Conservation (phyloP, 768 basidiomycete species). For the Amanita phalloides region DNA sequence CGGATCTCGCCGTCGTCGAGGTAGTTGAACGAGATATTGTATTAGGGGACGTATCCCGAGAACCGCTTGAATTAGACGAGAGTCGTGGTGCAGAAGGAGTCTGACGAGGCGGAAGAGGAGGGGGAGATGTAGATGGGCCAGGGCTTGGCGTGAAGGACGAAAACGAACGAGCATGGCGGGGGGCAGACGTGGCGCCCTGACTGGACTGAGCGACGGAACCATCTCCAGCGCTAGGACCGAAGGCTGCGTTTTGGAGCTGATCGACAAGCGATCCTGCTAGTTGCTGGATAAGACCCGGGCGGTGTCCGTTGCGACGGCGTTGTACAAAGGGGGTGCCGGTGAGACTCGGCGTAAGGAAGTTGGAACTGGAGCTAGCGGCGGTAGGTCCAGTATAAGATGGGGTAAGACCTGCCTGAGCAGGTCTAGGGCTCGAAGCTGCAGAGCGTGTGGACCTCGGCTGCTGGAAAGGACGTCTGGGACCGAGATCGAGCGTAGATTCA, state of each 20-base stretch:
- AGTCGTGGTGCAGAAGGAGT: background rate
- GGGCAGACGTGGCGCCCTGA: background rate
- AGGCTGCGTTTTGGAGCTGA: background rate
- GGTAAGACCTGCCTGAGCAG: background rate
- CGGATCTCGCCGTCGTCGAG: background rate
- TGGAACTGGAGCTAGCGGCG: background rate
- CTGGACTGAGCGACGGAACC: background rate
- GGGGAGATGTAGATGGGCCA: background rate
- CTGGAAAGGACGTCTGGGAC: slow-evolving; percentile 58
- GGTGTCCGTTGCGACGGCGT: background rate
- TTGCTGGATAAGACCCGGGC: background rate
- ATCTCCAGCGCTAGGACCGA: too few relatives aligned
- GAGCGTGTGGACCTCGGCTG: slow-evolving; percentile 4
- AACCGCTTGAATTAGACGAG: background rate
- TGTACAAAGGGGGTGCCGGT: background rate
- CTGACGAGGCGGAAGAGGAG: background rate
- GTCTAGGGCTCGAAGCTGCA: background rate
- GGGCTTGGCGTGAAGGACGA: background rate
- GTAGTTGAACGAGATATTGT: background rate
- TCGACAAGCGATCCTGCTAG: background rate
- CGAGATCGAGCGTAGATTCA: slow-evolving; percentile 52
- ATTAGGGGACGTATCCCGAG: background rate
- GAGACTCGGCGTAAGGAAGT: background rate
- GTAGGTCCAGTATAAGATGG: background rate
- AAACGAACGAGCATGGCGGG: background rate